Evolutionary conservation across 441 rosid genomes (phyloP), one percentile per base, ranked within the genome.

Genomic region (Adansonia grandidieri): DNA sequence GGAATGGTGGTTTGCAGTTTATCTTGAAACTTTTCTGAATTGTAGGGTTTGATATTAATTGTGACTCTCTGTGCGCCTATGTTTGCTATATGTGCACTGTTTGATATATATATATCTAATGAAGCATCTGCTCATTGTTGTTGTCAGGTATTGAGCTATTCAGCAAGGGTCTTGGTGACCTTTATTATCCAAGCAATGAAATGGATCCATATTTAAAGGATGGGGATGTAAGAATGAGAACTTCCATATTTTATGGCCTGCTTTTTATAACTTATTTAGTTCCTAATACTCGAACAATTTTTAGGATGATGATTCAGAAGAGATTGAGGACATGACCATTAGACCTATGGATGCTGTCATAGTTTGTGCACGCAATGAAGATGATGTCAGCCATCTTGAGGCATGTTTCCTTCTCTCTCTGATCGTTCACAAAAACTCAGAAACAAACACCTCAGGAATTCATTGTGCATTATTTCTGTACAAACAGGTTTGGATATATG

Each of bases 331-430:
- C 78, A 83, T 87, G 82, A 80, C 84, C 61, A 90, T 94, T 79
- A 87, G 83, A 77, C 89, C 98, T 58, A 80, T 77, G 15, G 99
- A 96, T 85, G 84, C 93, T 44, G 94, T 93, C 47, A 87, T 96
- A 69, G 88, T 96, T 44, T 96, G 99, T 78, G 98, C 97, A n/a
- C 90, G 90, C 32, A 91, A 87, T 83, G 97, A 96, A 78, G 97
- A 94, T 51, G 98, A 92, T 77, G 85, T 90, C 77, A 89, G 91
- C 77, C 92, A 88, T 85, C 95, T 92, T 3, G 99, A 96, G 97
- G 98, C 80, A 81, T 67, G 89, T 81, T 61, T 37, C 58, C 66
- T 62, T 74, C 37, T 45, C 80, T 74, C 57, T 62, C 24, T 76
- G 28, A 24, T 24, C 28, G 9, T 64, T 20, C 64, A 14, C 72